These are phyloP conservation scores for Trichoderma polysporum DNA, from an alignment of 2,329 filamentous ascomycete genomes.

Conservation along the genomic window DNA sequence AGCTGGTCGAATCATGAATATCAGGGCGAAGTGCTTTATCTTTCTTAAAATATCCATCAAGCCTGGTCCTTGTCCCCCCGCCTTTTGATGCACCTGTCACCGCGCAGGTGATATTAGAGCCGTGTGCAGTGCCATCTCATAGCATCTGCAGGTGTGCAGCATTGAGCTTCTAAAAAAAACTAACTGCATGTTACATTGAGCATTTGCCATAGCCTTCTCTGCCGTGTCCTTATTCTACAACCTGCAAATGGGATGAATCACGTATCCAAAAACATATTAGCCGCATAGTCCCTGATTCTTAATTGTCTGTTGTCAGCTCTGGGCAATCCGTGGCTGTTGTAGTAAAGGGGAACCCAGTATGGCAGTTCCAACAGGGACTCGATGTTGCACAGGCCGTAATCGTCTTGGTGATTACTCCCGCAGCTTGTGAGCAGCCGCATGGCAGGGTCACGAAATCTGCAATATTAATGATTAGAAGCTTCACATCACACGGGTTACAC, in stretches of 20 bases:
- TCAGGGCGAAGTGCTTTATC: not conserved
- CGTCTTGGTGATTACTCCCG: slow-evolving; percentile 22
- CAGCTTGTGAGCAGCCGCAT: slow-evolving; percentile 24
- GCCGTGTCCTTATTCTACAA: not conserved
- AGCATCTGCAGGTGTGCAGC: slow-evolving; percentile 9
- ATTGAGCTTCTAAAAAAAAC: slow-evolving; percentile 10
- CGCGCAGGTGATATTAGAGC: not conserved
- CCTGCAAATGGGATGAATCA: not conserved
- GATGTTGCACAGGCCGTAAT: slow-evolving; percentile 23
- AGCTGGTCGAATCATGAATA: not conserved
- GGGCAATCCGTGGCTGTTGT: slow-evolving; percentile 22
- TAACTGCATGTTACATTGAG: not conserved
- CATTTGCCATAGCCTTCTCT: not conserved
- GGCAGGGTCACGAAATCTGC: slow-evolving; percentile 24
- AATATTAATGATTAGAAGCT: not conserved
- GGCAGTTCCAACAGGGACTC: slow-evolving; percentile 22
- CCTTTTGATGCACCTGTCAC: not conserved
- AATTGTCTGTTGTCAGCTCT: not conserved
- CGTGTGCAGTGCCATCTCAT: slow-evolving; percentile 10
- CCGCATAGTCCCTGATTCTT: not conserved
- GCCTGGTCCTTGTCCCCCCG: not conserved
- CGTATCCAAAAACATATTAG: not conserved
- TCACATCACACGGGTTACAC: too few species aligned
- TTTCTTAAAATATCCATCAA: slow-evolving; percentile 3
- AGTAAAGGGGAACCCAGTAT: slow-evolving; percentile 21